Conservation (phyloP, 768 basidiomycete genomes). For the Lepiota venenata region DNA sequence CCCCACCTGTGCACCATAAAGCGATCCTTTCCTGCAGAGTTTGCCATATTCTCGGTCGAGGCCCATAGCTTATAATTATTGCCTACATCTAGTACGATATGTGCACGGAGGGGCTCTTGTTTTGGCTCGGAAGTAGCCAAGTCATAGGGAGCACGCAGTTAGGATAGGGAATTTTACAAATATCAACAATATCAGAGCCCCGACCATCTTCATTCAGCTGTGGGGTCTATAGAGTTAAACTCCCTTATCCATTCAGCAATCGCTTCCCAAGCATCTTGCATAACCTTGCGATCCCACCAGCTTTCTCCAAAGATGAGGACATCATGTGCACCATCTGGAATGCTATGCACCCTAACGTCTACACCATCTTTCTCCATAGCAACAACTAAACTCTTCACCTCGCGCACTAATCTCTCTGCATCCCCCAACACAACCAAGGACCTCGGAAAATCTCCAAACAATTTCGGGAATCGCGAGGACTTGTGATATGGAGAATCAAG, state of each 20-base stretch:
- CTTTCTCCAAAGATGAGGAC: constrained; percentile 37
- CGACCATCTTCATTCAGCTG: too few relatives aligned
- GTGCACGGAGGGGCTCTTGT: too few relatives aligned
- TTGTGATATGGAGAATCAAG: constrained; percentile 20
- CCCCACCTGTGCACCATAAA: too few relatives aligned
- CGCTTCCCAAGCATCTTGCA: constrained; percentile 33
- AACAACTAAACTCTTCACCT: constrained; percentile 37
- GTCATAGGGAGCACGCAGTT: too few relatives aligned
- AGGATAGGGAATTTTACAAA: too few relatives aligned
- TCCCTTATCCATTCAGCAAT: constrained; percentile 30
- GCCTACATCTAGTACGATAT: too few relatives aligned
- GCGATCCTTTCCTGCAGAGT: too few relatives aligned
- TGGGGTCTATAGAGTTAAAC: constrained; percentile 2
- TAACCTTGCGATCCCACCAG: constrained; percentile 41
- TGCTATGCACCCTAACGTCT: constrained; percentile 29
- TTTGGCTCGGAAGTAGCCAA: too few relatives aligned
- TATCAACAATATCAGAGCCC: too few relatives aligned
- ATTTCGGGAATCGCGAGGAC: constrained; percentile 26
- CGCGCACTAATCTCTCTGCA: constrained; percentile 47
- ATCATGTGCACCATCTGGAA: constrained; percentile 41
- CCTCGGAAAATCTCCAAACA: constrained; percentile 45
- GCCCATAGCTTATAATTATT: too few relatives aligned
- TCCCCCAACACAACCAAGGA: constrained; percentile 45
- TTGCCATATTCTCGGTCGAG: too few relatives aligned
- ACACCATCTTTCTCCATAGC: constrained; percentile 39